Base-by-base conservation (phyloP, 805 yeast genomes). In the Candida caryicola region DNA sequence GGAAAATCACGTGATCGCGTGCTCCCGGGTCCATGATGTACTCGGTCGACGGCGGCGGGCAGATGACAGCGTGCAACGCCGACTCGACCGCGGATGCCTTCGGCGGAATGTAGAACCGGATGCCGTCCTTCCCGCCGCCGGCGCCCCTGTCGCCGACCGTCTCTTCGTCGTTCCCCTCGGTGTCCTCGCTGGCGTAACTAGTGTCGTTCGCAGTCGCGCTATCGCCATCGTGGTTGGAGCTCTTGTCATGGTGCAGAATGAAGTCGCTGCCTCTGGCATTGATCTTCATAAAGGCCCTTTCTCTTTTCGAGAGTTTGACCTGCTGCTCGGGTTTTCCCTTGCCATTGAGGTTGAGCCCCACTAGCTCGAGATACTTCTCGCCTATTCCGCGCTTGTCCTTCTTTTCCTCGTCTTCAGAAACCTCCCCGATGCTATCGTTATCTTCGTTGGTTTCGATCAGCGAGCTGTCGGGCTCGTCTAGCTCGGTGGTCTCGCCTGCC, bases 31-130 rank as follows among this genome's bases (percentile, higher is more conserved):
- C 48, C 17, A 57, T 42, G 10, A 69, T 54, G 41, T 49, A 68
- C 14, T 52, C 42, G 4, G 44, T 43, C 1, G 69, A 57, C 1
- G 75, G 75, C 17, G 59, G 49, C 0, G 75, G 75, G 41, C 69
- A 61, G 12, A 68, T 43, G 5, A 69, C 36, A 2, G 72, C 54
- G 47, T 52, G 62, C n/a, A 69, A 40, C 1, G 73, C 74, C 8
- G 71, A 63, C 34, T 66, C 72, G 7, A 69, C 54, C 1, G 69
- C 63, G 2, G 70, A 63, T 1, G 75, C 73, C 45, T 64, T 63
- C 2, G 73, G 73, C 1, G 74, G 75, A 5, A 79, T 70, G 9
- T 58, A 50, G 25, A 75, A 54, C 17, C 36, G 31, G 15, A n/a
- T 19, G 5, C 17, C 14, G 7, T 13, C 12, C 9, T n/a, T 6